These are phyloP conservation scores for Calocera viscosa DNA, from an alignment of 768 basidiomycete species.

Conservation along the genomic window DNA sequence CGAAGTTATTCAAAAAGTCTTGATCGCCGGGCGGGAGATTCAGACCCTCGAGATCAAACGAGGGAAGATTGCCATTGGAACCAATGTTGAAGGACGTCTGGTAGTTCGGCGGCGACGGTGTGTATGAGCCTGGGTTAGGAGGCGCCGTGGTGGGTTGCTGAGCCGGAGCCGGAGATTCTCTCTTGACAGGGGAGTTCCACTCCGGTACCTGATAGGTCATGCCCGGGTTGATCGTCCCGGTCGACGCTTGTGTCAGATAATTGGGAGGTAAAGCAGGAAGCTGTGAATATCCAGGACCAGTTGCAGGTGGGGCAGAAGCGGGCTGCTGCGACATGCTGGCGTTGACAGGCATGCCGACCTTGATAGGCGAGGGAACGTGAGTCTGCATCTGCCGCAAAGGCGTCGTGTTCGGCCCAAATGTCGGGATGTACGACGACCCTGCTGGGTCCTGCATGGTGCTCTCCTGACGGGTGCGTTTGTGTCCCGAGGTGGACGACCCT, in stretches of 20 bases:
- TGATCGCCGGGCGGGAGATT: neutral
- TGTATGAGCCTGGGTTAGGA: neutral
- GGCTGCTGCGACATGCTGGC: neutral
- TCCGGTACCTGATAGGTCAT: neutral
- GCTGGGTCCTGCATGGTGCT: neutral
- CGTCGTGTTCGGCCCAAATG: neutral
- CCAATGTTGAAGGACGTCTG: conserved; percentile 1
- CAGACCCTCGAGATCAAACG: neutral
- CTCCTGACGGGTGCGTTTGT: neutral
- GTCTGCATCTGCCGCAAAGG: neutral
- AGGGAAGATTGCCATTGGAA: neutral
- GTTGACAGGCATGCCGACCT: neutral
- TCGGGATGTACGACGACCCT: conserved; percentile 1
- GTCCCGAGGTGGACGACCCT: neutral
- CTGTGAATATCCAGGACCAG: neutral
- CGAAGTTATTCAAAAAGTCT: conserved; percentile 2
- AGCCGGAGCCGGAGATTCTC: neutral
- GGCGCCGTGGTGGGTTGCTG: neutral
- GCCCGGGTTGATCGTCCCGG: neutral
- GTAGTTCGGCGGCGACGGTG: neutral
- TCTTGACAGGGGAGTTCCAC: conserved; percentile 1
- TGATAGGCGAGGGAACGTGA: neutral
- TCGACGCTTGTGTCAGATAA: neutral
- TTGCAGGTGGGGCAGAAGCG: neutral
- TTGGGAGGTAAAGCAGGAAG: neutral